Evolutionary conservation across 164 flowering plant species (phyloP).

Genomic region (Vitis amurensis): DNA sequence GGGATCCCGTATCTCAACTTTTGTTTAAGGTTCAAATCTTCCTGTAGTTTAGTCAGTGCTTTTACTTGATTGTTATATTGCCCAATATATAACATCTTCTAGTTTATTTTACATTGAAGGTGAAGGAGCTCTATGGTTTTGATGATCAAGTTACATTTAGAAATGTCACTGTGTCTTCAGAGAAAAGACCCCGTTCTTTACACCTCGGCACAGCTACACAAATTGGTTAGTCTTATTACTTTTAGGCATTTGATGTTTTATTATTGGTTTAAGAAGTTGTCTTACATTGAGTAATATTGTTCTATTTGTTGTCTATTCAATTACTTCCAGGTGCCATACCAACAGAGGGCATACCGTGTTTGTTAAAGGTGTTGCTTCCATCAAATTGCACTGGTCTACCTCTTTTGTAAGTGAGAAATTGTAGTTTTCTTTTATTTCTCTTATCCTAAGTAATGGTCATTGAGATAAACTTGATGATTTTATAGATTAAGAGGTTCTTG

Average conservation of each 20-base stretch:
- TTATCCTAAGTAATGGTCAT: neutral
- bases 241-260: slow-evolving; percentile 1
- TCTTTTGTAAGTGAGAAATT: slow-evolving; percentile 54
- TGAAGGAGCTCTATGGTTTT: slow-evolving; percentile 91
- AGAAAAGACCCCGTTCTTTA: slow-evolving; percentile 82
- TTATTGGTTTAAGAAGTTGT: neutral
- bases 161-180: slow-evolving; percentile 75
- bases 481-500: no score
- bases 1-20: slow-evolving; percentile 61
- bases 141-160: slow-evolving; percentile 73
- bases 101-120: slow-evolving; percentile 39
- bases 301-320: slow-evolving; percentile 8
- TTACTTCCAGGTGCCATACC: slow-evolving; percentile 74
- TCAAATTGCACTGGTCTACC: slow-evolving; percentile 84
- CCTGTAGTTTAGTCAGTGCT: neutral
- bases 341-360: slow-evolving; percentile 95
- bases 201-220: slow-evolving; percentile 94
- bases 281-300: slow-evolving; percentile 5
- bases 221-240: slow-evolving; percentile 59
- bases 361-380: slow-evolving; percentile 88
- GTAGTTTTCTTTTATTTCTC: neutral
- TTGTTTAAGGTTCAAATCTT: slow-evolving; percentile 58
- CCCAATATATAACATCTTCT: neutral
- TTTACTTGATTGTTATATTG: neutral
- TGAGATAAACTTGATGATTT: no score